Evolutionary conservation across 805 yeast genomes (phyloP).

Genomic region (Kuraishia cidri): DNA sequence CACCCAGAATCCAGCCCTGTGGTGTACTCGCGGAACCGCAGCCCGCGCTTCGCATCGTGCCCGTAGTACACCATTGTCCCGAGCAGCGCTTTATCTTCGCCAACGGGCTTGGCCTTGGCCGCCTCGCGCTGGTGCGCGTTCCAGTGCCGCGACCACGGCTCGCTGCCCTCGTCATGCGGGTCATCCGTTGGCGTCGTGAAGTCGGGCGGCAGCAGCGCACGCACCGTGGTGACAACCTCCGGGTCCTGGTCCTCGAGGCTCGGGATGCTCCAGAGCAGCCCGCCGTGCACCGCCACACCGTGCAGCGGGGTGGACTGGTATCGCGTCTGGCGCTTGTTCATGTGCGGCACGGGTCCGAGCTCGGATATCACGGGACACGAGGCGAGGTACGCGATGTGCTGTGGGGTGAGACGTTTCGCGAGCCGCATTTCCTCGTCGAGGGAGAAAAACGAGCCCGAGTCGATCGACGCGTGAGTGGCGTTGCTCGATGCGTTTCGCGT

Average conservation of each 20-base stretch:
- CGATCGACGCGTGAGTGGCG: neutral
- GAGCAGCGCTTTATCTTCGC: constrained; percentile 1
- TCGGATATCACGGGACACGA: constrained; percentile 53
- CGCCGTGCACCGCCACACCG: constrained; percentile 75
- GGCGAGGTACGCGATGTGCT: constrained; percentile 53
- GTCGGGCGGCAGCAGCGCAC: constrained; percentile 58
- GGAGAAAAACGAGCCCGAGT: constrained; percentile 15
- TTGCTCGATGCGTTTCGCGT: neutral
- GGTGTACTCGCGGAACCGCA: constrained; percentile 53
- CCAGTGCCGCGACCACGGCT: constrained; percentile 24
- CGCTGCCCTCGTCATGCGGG: constrained; percentile 17
- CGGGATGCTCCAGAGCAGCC: constrained; percentile 57
- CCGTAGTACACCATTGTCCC: constrained; percentile 63
- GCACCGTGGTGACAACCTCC: constrained; percentile 55
- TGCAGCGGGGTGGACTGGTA: constrained; percentile 13
- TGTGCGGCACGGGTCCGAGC: constrained; percentile 52
- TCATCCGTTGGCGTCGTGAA: constrained; percentile 49
- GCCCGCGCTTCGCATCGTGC: constrained; percentile 79
- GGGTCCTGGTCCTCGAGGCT: constrained; percentile 50
- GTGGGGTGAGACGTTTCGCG: constrained; percentile 46
- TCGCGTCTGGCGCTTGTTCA: constrained; percentile 11
- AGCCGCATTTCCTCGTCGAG: constrained; percentile 29
- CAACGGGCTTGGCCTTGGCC: constrained; percentile 3
- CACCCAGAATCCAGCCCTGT: constrained; percentile 83
- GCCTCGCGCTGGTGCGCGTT: constrained; percentile 11